Evolutionary conservation across 2,329 filamentous ascomycete genomes (phyloP).

Genomic region (Stagonosporopsis chrysanthemi): DNA sequence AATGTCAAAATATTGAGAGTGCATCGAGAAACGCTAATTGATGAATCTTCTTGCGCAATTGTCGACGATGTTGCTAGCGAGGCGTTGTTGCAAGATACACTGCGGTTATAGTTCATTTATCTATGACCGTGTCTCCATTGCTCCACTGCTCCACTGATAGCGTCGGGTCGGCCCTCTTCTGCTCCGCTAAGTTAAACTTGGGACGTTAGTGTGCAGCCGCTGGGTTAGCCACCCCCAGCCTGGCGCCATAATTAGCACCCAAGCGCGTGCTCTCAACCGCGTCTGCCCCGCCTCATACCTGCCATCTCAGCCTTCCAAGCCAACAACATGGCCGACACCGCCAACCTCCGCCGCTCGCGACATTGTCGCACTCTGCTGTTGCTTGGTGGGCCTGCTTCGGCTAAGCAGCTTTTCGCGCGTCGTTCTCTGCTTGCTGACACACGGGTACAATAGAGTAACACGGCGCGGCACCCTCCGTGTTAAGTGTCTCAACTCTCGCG

Average conservation of each 20-base stretch:
- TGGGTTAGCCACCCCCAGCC: not conserved
- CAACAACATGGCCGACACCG: slow-evolving; percentile 1
- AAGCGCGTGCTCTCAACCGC: not conserved
- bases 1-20: too few relatives aligned
- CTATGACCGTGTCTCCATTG: not conserved
- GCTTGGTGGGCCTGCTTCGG: not conserved
- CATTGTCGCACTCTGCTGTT: not conserved
- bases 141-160: not conserved
- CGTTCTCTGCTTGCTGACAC: not conserved
- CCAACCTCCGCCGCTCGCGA: not conserved
- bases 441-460: not conserved
- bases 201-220: too few relatives aligned
- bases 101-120: not conserved
- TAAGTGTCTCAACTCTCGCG: not conserved
- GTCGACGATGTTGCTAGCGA: not conserved
- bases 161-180: not conserved
- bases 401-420: not conserved
- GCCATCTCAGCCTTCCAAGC: not conserved
- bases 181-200: not conserved
- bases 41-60: not conserved
- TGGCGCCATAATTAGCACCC: not conserved
- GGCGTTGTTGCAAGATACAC: not conserved
- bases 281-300: slow-evolving; percentile 1
- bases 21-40: too few relatives aligned
- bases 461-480: not conserved